phyloP scores from a whole-genome alignment of 805 yeast genomes.

The Wickerhamiella galacta region DNA sequence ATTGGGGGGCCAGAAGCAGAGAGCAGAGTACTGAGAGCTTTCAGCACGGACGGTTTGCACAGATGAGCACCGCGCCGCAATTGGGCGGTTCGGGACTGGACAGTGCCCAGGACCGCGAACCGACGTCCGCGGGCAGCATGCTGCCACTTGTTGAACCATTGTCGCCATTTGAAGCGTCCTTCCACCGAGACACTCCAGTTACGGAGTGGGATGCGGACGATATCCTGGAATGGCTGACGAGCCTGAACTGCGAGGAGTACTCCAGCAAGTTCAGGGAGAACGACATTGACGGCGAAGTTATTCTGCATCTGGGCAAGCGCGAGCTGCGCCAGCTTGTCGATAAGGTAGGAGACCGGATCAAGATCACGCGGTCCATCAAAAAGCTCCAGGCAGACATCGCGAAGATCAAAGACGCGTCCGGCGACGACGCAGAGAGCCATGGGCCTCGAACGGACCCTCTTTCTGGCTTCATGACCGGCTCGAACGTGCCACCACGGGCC shows the following conservation, averaged over 20 bases:
- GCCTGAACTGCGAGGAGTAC: conserved; percentile 19
- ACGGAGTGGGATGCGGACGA: conserved; percentile 16
- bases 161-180: conserved; percentile 16
- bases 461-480: background rate
- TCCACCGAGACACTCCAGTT: conserved; percentile 6
- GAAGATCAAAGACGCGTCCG: background rate
- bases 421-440: background rate
- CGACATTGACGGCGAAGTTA: conserved; percentile 39
- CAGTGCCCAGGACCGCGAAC: too few species aligned
- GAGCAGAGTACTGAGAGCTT: too few species aligned
- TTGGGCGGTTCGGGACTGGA: too few species aligned
- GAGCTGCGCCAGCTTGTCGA: conserved; percentile 54
- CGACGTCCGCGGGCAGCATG: too few species aligned
- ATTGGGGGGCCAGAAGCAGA: too few species aligned
- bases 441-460: background rate
- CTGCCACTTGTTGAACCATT: conserved; percentile 18
- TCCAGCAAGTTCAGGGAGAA: conserved; percentile 23
- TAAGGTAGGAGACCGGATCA: conserved; percentile 73
- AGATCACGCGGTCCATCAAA: conserved; percentile 43
- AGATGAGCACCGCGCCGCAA: too few species aligned
- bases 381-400: conserved; percentile 19
- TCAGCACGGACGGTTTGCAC: too few species aligned
- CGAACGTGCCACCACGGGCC: background rate
- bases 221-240: conserved; percentile 21
- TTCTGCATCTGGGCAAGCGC: conserved; percentile 43